These are phyloP conservation scores for Penicillium sp. DNA, from an alignment of 2,329 filamentous ascomycete genomes.

Conservation along the genomic window DNA sequence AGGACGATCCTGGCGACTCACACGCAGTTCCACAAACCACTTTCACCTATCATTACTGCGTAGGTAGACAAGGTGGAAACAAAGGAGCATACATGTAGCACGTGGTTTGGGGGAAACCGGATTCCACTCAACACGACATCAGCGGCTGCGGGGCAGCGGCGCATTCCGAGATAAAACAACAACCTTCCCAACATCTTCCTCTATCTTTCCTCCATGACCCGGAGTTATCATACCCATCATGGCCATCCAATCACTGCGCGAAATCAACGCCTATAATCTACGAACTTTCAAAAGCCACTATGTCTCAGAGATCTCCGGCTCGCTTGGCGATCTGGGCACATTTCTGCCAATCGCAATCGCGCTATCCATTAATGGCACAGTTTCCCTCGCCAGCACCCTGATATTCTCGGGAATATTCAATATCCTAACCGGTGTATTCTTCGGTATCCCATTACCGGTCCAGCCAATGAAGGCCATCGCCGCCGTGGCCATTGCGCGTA, in stretches of 20 bases:
- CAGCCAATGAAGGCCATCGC: slow-evolving; percentile 91
- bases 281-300: slow-evolving; percentile 54
- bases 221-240: slow-evolving; percentile 13
- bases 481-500: slow-evolving; percentile 73
- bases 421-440: slow-evolving; percentile 72
- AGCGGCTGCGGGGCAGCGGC: slow-evolving; percentile 13
- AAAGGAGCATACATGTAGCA: not conserved
- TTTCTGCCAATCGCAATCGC: slow-evolving; percentile 85
- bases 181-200: not conserved
- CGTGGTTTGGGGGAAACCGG: not conserved
- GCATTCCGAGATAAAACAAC: slow-evolving; percentile 8
- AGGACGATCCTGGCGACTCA: not conserved
- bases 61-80: not conserved
- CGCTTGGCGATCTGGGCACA: slow-evolving; percentile 84
- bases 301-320: slow-evolving; percentile 77
- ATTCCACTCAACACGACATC: not conserved
- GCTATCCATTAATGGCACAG: slow-evolving; percentile 70
- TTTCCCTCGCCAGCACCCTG: slow-evolving; percentile 77
- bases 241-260: slow-evolving; percentile 26
- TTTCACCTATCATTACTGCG: too few relatives aligned
- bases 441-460: slow-evolving; percentile 85
- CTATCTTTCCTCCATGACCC: not conserved
- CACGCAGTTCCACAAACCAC: not conserved
- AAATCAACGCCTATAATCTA: slow-evolving; percentile 50
- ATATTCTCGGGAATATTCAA: slow-evolving; percentile 88